phyloP scores from a whole-genome alignment of 2,329 filamentous ascomycete genomes.

The Ophioceras dolichostomum region DNA sequence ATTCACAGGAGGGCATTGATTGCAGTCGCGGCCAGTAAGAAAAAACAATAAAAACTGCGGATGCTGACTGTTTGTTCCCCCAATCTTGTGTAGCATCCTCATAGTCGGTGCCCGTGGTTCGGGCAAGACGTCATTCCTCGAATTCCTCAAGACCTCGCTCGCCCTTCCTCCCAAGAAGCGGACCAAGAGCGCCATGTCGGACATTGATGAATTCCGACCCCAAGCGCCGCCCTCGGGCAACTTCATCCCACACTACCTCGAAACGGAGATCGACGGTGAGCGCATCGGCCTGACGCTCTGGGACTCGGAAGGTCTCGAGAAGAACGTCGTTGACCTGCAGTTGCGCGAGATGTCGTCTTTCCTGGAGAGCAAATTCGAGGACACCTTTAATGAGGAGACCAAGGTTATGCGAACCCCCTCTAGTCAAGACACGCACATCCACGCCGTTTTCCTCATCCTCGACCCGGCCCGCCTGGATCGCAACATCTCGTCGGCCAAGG shows the following conservation, averaged over 20 bases:
- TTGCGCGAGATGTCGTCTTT: constrained; percentile 84
- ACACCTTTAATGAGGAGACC: constrained; percentile 94
- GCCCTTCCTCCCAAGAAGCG: constrained; percentile 74
- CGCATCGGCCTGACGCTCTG: constrained; percentile 86
- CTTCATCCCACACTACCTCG: constrained; percentile 81
- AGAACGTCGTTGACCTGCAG: constrained; percentile 89
- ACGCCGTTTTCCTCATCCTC: constrained; percentile 85
- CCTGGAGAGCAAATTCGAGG: constrained; percentile 95
- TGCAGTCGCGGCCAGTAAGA: too few relatives aligned
- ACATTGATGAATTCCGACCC: constrained; percentile 45
- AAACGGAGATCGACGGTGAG: constrained; percentile 89
- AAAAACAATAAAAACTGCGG: too few relatives aligned
- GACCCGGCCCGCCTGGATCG: constrained; percentile 78
- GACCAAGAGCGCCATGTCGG: constrained; percentile 27
- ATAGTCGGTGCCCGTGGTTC: constrained; percentile 78
- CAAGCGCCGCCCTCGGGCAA: constrained; percentile 46
- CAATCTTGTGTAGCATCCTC: constrained; percentile 52
- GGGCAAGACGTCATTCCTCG: constrained; percentile 93
- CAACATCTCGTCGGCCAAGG: constrained; percentile 60
- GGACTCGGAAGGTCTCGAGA: constrained; percentile 93
- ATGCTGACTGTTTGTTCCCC: neutral
- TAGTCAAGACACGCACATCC: constrained; percentile 91
- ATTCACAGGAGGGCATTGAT: too few relatives aligned
- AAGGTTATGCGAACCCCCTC: constrained; percentile 91
- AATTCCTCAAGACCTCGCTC: constrained; percentile 82